These are phyloP conservation scores for Aechmea fasciata DNA, from an alignment of 176 grass and related monocot species.

Conservation along the genomic window DNA sequence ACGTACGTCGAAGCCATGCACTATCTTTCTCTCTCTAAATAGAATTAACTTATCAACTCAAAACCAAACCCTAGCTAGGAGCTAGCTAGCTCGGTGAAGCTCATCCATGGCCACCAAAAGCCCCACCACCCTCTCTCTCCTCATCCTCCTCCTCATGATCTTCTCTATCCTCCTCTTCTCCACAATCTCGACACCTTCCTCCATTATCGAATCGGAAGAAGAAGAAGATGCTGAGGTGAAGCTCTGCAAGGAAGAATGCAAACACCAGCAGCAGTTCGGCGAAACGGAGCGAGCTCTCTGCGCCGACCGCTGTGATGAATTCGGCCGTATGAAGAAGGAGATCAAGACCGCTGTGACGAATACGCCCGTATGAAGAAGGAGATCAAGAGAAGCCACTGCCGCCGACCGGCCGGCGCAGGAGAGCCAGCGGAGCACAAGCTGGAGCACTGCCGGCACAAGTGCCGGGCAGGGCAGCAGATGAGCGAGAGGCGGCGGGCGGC, in stretches of 20 bases:
- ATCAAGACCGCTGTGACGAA: slow-evolving; percentile 2
- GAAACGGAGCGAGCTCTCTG: not conserved
- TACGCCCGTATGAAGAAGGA: slow-evolving; percentile 20
- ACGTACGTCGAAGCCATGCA: too few species aligned
- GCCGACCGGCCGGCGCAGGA: not conserved
- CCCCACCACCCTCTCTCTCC: not conserved
- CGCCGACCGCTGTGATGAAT: slow-evolving; percentile 7
- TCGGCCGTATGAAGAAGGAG: slow-evolving; percentile 15
- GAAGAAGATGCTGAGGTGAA: slow-evolving; percentile 18
- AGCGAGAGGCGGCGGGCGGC: not conserved
- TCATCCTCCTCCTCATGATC: not conserved
- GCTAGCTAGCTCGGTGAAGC: too few species aligned
- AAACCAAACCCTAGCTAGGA: not conserved
- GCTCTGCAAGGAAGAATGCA: slow-evolving; percentile 28
- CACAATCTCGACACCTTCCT: not conserved
- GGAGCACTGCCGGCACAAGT: slow-evolving; percentile 25
- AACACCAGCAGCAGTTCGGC: slow-evolving; percentile 21
- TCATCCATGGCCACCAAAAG: not conserved
- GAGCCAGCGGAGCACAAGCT: slow-evolving; percentile 11
- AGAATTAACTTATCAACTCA: not conserved
- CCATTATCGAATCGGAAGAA: not conserved
- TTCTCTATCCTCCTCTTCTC: not conserved
- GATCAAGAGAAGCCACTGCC: not conserved
- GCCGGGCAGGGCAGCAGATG: not conserved
- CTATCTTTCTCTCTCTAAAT: not conserved